These are phyloP conservation scores for Haematococcus sp. DNA, from an alignment of 139 green algal genomes.

Conservation along the genomic window DNA sequence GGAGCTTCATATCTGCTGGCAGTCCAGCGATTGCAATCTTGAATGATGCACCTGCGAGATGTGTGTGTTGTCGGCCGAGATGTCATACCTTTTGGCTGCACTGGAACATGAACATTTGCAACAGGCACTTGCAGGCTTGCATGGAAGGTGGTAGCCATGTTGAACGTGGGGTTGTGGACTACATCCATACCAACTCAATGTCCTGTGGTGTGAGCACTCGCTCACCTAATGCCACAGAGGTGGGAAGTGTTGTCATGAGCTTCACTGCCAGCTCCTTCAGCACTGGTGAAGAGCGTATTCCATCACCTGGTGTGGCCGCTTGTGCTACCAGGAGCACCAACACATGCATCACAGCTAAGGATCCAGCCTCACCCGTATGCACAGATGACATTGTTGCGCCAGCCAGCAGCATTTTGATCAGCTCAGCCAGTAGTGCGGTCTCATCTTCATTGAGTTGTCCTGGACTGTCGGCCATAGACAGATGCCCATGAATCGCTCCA, in stretches of 20 bases:
- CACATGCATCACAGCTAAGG: conserved; percentile 29
- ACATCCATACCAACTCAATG: too few species aligned
- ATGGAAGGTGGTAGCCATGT: too few species aligned
- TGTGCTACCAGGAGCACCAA: conserved; percentile 53
- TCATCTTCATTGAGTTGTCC: background rate
- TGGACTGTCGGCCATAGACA: background rate
- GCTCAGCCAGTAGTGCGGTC: too few species aligned
- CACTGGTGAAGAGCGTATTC: background rate
- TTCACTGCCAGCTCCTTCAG: conserved; percentile 37
- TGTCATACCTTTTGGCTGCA: too few species aligned
- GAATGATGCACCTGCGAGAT: conserved; percentile 39
- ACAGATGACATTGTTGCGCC: too few species aligned
- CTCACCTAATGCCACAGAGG: conserved; percentile 7
- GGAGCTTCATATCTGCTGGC: conserved; percentile 36
- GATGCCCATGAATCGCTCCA: background rate
- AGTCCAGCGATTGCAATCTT: conserved; percentile 34
- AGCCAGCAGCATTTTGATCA: too few species aligned
- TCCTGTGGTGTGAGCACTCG: too few species aligned
- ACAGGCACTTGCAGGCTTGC: too few species aligned
- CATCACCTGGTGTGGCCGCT: conserved; percentile 14
- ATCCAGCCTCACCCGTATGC: background rate
- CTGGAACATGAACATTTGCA: too few species aligned
- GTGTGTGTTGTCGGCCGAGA: too few species aligned
- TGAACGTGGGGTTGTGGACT: too few species aligned
- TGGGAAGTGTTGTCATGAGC: conserved; percentile 46